Percentiles rank a stretch among this genome's conserved stretches.
Evolutionary conservation across 2,329 filamentous ascomycete genomes (phyloP).

Genomic region (Chlorencoelia australis): DNA sequence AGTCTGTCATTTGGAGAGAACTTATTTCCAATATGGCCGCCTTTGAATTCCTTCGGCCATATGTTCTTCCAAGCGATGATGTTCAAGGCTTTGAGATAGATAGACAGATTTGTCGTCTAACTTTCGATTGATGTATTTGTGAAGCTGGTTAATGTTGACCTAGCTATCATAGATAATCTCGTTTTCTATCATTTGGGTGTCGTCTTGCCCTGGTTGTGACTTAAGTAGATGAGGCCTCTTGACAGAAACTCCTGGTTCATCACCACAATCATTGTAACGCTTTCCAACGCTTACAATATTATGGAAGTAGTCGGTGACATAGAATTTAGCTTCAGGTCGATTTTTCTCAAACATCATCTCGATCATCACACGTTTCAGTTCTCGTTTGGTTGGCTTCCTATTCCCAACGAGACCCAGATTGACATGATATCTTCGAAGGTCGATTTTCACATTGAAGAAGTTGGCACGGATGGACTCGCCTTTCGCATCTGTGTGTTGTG

Average conservation of each 20-base stretch:
- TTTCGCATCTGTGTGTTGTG: too few relatives aligned
- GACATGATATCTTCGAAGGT: not conserved
- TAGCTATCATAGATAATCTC: not conserved
- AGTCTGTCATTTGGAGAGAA: constrained; percentile 8
- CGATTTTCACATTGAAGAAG: constrained; percentile 1
- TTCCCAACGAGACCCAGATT: not conserved
- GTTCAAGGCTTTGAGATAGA: constrained; percentile 6
- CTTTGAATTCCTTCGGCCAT: not conserved
- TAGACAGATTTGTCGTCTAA: not conserved
- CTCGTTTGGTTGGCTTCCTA: not conserved
- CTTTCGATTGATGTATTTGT: not conserved
- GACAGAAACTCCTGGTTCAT: not conserved
- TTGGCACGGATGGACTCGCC: constrained; percentile 23
- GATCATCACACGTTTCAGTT: not conserved
- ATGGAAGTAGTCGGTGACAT: constrained; percentile 1
- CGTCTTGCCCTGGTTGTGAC: not conserved
- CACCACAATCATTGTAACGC: not conserved
- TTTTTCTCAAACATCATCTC: not conserved
- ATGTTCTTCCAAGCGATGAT: constrained; percentile 12
- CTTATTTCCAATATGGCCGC: constrained; percentile 8
- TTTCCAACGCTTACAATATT: constrained; percentile 4
- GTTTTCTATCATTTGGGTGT: not conserved
- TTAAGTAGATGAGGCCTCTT: not conserved
- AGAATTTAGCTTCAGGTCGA: not conserved
- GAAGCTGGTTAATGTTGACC: not conserved